These are phyloP conservation scores for Carallia pectinifolia DNA, from an alignment of 345 rosid species.

Conservation along the genomic window DNA sequence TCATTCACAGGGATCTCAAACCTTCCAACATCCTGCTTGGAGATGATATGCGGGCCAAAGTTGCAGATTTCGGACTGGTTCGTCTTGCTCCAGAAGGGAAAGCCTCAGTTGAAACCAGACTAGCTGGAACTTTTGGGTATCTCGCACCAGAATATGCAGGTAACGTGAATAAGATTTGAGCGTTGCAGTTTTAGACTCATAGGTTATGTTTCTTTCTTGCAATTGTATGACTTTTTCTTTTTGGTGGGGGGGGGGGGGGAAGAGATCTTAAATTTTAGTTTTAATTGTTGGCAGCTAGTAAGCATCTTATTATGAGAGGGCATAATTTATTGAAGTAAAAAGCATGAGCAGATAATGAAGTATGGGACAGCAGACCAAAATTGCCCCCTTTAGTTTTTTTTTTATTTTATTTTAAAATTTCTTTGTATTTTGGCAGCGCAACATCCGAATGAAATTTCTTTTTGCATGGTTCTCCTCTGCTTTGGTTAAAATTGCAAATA, in stretches of 20 bases:
- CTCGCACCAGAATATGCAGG: neutral
- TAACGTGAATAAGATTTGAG: neutral
- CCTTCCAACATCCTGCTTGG: slow-evolving; percentile 3
- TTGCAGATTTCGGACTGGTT: neutral
- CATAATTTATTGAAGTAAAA: neutral
- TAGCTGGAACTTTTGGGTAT: slow-evolving; percentile 3
- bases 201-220: neutral
- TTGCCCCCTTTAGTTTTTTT: neutral
- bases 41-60: slow-evolving; percentile 1
- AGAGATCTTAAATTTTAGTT: neutral
- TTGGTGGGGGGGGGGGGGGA: too few relatives aligned
- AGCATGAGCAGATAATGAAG: neutral
- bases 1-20: slow-evolving; percentile 2
- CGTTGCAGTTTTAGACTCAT: neutral
- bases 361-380: neutral
- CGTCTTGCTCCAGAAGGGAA: slow-evolving; percentile 6
- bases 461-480: neutral
- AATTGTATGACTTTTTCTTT: neutral
- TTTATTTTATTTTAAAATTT: neutral
- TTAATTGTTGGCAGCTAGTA: neutral
- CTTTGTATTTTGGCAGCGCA: neutral
- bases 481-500: too few relatives aligned
- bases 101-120: slow-evolving; percentile 2
- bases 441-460: neutral
- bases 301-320: neutral